A percentile compares a stretch with the other conserved stretches of the same genome.
Conservation (phyloP, 2,329 filamentous ascomycete species). For the Claviceps purpurea region DNA sequence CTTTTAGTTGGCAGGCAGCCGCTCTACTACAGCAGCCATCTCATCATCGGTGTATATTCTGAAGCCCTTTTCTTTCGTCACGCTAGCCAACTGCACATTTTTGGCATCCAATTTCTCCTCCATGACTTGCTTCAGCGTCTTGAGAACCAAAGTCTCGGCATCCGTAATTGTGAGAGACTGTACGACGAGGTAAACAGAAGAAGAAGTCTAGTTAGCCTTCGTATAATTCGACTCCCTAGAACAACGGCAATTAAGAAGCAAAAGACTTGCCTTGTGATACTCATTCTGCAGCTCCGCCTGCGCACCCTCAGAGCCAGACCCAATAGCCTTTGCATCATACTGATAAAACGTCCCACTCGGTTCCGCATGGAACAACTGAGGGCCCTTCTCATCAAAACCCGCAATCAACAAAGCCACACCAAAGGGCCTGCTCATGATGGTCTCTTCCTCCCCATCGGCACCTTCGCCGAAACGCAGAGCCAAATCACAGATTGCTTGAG, state of each 20-base stretch:
- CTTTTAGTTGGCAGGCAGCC: slow-evolving; percentile 54
- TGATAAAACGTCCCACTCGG: slow-evolving; percentile 97
- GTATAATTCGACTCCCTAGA: background rate
- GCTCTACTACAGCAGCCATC: slow-evolving; percentile 85
- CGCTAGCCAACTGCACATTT: slow-evolving; percentile 95
- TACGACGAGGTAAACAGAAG: background rate
- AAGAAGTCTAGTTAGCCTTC: background rate
- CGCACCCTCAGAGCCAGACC: slow-evolving; percentile 90
- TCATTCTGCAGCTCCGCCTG: slow-evolving; percentile 98
- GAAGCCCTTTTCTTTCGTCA: slow-evolving; percentile 96
- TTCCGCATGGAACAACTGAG: slow-evolving; percentile 94
- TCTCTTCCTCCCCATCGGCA: slow-evolving; percentile 95
- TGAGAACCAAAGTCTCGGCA: slow-evolving; percentile 87
- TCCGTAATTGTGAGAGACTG: slow-evolving; percentile 84
- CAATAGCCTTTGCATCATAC: slow-evolving; percentile 98
- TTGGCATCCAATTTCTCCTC: slow-evolving; percentile 98
- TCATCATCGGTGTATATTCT: slow-evolving; percentile 97
- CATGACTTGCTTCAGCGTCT: slow-evolving; percentile 99
- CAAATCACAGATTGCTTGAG: slow-evolving; percentile 95
- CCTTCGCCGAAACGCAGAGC: slow-evolving; percentile 94
- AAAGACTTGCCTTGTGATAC: slow-evolving; percentile 65
- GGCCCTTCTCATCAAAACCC: slow-evolving; percentile 93
- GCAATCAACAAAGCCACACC: slow-evolving; percentile 94
- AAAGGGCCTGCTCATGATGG: slow-evolving; percentile 95
- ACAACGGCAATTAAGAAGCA: background rate